Conservation (phyloP, 495 filamentous ascomycete genomes). For the Alectoria sarmentosa region DNA sequence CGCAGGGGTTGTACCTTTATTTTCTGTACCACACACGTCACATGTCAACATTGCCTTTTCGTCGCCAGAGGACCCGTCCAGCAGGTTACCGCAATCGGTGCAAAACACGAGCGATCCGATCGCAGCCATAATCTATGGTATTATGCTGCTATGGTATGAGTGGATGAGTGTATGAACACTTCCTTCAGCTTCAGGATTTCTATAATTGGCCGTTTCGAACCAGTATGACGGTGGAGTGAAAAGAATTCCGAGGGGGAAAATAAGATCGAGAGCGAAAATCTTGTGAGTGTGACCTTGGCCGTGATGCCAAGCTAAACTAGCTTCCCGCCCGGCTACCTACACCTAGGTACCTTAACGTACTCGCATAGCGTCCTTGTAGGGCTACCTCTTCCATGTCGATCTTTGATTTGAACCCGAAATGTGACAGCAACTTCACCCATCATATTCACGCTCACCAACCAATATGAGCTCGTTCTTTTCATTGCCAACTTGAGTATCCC, state of each 20-base stretch:
- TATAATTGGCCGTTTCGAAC: too few relatives aligned
- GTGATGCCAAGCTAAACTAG: too few relatives aligned
- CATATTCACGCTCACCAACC: background rate
- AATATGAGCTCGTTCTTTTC: background rate
- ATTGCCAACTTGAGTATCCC: background rate
- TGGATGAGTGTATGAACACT: too few relatives aligned
- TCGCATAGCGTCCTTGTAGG: too few relatives aligned
- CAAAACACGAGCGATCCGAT: slow-evolving; percentile 92
- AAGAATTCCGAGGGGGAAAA: too few relatives aligned
- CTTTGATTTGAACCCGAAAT: background rate
- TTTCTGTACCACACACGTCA: slow-evolving; percentile 75
- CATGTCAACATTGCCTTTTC: slow-evolving; percentile 69
- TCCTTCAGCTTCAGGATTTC: too few relatives aligned
- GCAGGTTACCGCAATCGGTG: slow-evolving; percentile 84
- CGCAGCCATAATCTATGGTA: slow-evolving; percentile 56
- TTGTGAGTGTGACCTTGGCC: too few relatives aligned
- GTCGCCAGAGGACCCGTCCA: slow-evolving; percentile 70
- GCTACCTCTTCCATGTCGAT: too few relatives aligned
- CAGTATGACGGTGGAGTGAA: background rate
- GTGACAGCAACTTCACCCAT: background rate
- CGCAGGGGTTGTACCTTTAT: slow-evolving; percentile 54
- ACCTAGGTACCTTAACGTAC: too few relatives aligned
- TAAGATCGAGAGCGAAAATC: too few relatives aligned
- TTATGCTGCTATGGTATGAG: too few relatives aligned
- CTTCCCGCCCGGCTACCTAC: too few relatives aligned